Percentiles rank a stretch among this genome's conserved stretches.
phyloP scores from a whole-genome alignment of 1,139 yeast species.

The Yamadazyma aaseri region DNA sequence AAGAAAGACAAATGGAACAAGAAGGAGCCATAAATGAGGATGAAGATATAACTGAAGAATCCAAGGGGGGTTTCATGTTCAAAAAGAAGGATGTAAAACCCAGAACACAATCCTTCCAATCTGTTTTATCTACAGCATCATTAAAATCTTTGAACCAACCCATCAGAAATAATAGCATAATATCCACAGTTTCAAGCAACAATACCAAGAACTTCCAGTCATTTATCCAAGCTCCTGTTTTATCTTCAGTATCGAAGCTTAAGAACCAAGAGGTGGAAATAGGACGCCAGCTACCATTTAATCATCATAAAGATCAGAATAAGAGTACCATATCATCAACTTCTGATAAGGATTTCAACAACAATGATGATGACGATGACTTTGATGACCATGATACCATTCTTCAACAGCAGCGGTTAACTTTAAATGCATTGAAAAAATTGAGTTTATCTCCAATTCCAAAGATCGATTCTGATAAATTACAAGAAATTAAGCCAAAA shows the following conservation, averaged over 20 bases:
- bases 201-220: slow-evolving; percentile 43
- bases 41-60: not conserved
- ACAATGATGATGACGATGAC: slow-evolving; percentile 18
- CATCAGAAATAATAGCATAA: slow-evolving; percentile 27
- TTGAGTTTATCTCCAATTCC: slow-evolving; percentile 46
- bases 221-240: slow-evolving; percentile 49
- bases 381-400: slow-evolving; percentile 34
- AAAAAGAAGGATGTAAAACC: slow-evolving; percentile 53
- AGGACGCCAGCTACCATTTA: slow-evolving; percentile 45
- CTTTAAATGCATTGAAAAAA: slow-evolving; percentile 46
- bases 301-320: slow-evolving; percentile 18
- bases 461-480: slow-evolving; percentile 15
- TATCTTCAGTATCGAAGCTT: slow-evolving; percentile 38
- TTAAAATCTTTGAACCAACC: slow-evolving; percentile 40
- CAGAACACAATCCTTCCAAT: slow-evolving; percentile 61
- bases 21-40: not conserved
- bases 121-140: slow-evolving; percentile 63
- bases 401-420: slow-evolving; percentile 42
- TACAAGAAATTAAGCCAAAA: slow-evolving; percentile 2
- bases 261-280: slow-evolving; percentile 34
- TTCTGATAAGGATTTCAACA: not conserved
- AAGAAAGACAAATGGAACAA: not conserved
- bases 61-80: slow-evolving; percentile 23
- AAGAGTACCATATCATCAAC: not conserved
- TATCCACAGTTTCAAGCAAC: slow-evolving; percentile 12